Conservation (phyloP, 441 rosid species). For the Syzygium syzygioides region DNA sequence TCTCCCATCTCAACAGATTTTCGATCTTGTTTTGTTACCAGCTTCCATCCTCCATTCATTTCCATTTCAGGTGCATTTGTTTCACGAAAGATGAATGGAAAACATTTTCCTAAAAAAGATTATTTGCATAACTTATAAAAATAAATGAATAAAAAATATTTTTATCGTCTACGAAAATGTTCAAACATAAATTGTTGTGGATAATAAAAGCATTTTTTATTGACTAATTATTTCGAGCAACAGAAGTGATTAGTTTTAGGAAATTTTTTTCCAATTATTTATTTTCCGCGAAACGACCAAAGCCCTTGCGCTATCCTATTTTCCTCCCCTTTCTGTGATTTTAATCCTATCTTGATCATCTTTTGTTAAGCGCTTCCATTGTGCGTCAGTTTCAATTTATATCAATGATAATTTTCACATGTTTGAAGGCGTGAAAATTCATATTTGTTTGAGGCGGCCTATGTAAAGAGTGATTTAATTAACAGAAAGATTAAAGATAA, state of each 20-base stretch:
- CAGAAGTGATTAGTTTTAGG: too few species aligned
- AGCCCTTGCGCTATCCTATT: neutral
- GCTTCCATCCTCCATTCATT: too few species aligned
- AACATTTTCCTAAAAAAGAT: too few species aligned
- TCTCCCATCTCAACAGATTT: too few species aligned
- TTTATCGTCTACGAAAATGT: neutral
- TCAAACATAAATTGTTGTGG: neutral
- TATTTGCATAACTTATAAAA: too few species aligned
- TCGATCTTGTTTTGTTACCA: too few species aligned
- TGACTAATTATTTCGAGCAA: too few species aligned
- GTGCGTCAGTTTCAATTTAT: neutral
- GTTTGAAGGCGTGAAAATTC: neutral
- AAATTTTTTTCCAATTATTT: too few species aligned
- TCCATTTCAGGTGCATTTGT: too few species aligned
- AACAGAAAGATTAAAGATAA: neutral
- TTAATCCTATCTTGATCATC: neutral
- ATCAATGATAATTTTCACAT: neutral
- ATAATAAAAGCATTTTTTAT: too few species aligned
- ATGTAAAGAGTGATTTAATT: neutral
- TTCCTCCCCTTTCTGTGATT: accelerated
- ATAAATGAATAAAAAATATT: too few species aligned
- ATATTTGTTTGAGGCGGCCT: neutral
- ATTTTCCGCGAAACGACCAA: accelerated
- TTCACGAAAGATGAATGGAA: too few species aligned
- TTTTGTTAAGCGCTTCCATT: neutral